A percentile compares a stretch with the other conserved stretches of the same genome.
phyloP scores from a whole-genome alignment of 257 asterid species.

The Paulownia fortunei region DNA sequence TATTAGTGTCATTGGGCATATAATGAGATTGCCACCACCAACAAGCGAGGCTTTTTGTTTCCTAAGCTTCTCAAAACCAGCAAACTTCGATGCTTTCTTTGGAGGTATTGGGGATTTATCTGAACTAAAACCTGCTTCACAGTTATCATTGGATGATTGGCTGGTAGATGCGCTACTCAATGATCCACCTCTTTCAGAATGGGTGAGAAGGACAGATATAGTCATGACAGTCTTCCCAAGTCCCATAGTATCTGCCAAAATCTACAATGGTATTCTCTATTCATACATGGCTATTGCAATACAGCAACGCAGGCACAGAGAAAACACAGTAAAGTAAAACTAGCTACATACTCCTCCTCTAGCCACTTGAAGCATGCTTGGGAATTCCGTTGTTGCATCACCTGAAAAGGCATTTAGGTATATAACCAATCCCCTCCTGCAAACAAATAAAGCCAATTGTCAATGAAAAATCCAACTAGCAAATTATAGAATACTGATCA shows the following conservation, averaged over 20 bases:
- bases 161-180: conserved; percentile 48
- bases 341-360: conserved; percentile 93
- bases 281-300: conserved; percentile 30
- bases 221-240: conserved; percentile 99
- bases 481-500: conserved; percentile 6
- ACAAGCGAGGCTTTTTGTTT: conserved; percentile 56
- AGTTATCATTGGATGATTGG: conserved; percentile 46
- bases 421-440: conserved; percentile 78
- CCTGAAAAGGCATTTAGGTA: conserved; percentile 93
- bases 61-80: conserved; percentile 70
- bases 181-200: conserved; percentile 67
- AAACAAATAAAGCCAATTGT: conserved; percentile 31
- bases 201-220: conserved; percentile 81
- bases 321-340: conserved; percentile 30
- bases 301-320: conserved; percentile 5
- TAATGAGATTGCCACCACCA: conserved; percentile 86
- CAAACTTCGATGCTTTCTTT: conserved; percentile 54
- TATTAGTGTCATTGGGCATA: conserved; percentile 94
- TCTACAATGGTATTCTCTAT: conserved; percentile 55
- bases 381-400: conserved; percentile 86
- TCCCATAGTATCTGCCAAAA: conserved; percentile 99
- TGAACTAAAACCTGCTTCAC: conserved; percentile 45
- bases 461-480: conserved; percentile 9
- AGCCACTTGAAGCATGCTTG: conserved; percentile 92
- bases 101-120: conserved; percentile 58